Conservation (phyloP, 805 yeast genomes). For the Candida nonsorbophila region DNA sequence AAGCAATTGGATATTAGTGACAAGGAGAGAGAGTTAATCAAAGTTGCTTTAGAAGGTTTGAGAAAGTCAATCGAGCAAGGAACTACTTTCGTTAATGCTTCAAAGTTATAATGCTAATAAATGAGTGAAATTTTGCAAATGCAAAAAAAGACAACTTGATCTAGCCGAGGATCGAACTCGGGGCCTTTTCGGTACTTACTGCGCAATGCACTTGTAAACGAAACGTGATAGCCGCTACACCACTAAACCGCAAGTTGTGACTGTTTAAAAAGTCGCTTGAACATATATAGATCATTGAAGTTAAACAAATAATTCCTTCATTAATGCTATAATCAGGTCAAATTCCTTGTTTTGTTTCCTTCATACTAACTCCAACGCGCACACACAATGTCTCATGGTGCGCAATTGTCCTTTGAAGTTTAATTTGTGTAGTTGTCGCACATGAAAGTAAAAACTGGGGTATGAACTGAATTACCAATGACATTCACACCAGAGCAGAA, state of each 20-base stretch:
- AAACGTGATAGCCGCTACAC: conserved; percentile 41
- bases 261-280: too few relatives aligned
- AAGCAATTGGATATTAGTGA: conserved; percentile 21
- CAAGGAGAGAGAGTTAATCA: conserved; percentile 27
- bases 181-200: conserved; percentile 38
- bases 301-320: too few relatives aligned
- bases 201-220: conserved; percentile 32
- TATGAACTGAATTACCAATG: too few relatives aligned
- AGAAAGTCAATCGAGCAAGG: conserved; percentile 37
- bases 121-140: background rate
- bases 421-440: too few relatives aligned
- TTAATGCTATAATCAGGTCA: too few relatives aligned
- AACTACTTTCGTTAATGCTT: conserved; percentile 30
- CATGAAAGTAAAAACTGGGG: too few relatives aligned
- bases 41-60: conserved; percentile 36
- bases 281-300: too few relatives aligned
- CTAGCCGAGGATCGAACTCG: conserved; percentile 42
- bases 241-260: conserved; percentile 28
- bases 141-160: conserved; percentile 18
- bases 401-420: too few relatives aligned
- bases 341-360: too few relatives aligned
- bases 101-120: conserved; percentile 22
- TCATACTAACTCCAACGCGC: too few relatives aligned
- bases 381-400: too few relatives aligned
- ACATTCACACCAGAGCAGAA: too few relatives aligned